phyloP scores from a whole-genome alignment of 345 rosid species.

The Boechera retrofracta region DNA sequence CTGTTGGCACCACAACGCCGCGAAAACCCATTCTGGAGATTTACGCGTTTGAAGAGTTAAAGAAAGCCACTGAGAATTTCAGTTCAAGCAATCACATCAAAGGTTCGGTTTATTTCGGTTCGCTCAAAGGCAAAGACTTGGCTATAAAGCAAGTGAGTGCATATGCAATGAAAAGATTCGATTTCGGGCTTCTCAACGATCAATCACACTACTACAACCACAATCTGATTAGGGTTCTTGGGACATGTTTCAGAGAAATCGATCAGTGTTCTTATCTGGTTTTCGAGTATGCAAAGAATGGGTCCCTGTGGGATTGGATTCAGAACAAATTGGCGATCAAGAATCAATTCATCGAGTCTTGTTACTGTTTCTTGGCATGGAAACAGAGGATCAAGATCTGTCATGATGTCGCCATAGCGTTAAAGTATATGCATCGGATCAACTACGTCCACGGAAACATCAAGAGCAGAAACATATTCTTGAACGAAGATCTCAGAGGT shows the following conservation, averaged over 20 bases:
- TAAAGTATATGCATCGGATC: conserved; percentile 85
- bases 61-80: conserved; percentile 83
- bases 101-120: conserved; percentile 78
- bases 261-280: conserved; percentile 56
- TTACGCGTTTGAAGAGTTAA: conserved; percentile 66
- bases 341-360: conserved; percentile 90
- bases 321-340: conserved; percentile 92
- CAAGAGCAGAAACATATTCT: conserved; percentile 75
- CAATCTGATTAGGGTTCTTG: conserved; percentile 75
- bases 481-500: conserved; percentile 89
- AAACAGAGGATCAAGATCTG: conserved; percentile 84
- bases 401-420: conserved; percentile 81
- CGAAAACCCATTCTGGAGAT: conserved; percentile 56
- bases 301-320: conserved; percentile 88
- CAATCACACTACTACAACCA: conserved; percentile 68
- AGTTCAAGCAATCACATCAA: conserved; percentile 70
- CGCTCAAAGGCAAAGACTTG: conserved; percentile 80
- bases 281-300: conserved; percentile 84
- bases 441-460: conserved; percentile 74
- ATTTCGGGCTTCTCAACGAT: conserved; percentile 56
- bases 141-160: conserved; percentile 58
- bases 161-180: conserved; percentile 54
- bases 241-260: conserved; percentile 60
- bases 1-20: conserved; percentile 49
- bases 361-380: conserved; percentile 90